Base-by-base conservation (phyloP, 2,329 filamentous ascomycete species). In the Calonectria hawksworthii region DNA sequence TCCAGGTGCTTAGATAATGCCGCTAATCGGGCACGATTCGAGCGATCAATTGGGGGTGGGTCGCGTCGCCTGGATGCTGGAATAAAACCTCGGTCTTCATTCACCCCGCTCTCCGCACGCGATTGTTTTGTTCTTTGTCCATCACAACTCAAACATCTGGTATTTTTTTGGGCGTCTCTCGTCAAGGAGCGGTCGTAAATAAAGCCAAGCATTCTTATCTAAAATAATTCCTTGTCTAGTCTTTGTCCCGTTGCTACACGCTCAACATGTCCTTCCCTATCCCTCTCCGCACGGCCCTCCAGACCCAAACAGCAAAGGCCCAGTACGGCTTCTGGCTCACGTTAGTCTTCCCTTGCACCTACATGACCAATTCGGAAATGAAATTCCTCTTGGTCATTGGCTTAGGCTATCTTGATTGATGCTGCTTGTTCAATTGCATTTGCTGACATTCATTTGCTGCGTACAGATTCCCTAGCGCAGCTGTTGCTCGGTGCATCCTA, bases 321-420 rank as follows among this genome's bases (percentile, higher is more conserved):
- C 64, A 68, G 16, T 69, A 47, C 50, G 71, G 71, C 5, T 73
- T 73, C 28, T 73, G 71, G 71, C 71, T 73, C 56, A 73, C 71
- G 71, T 73, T 13, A 38, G 65, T 73, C 8, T 63, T 41, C 23
- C 41, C 30, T 21, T 51, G 16, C 23, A 2, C 28, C n/a, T 28
- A 2, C 26, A 34, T n/a, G 6, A 16, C 36, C 30, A 18, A 14
- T 52, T 50, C 54, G 38, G 32, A 26, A 38, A 32, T 13, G 7
- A 18, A 10, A n/a, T 13, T 65, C 21, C 23, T 9, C 18, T 32
- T 18, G 21, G 16, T 28, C 16, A 9, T n/a, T 30, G 3, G 10
- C n/a, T n/a, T 63, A 52, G 14, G n/a, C 18, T n/a, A 36, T 32
- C 13, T 14, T 36, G 5, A 34, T 32, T 26, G 9, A 26, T 18